Conservation (phyloP, 2,329 filamentous ascomycete species). For the Arthrinium puccinioides region DNA sequence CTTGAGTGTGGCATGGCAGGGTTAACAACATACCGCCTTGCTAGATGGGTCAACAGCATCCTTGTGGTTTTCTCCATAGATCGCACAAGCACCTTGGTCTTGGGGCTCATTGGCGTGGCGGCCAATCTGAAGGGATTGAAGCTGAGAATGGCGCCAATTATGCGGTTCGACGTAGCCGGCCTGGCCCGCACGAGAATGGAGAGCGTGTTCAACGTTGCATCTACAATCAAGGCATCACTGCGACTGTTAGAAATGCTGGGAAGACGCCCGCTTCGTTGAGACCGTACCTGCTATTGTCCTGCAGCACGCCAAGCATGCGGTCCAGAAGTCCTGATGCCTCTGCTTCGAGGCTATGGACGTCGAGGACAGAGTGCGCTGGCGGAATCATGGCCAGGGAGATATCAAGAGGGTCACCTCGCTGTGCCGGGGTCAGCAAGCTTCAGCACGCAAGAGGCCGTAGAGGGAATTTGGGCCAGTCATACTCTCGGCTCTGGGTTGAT, state of each 20-base stretch:
- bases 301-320: slow-evolving; percentile 74
- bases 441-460: neutral
- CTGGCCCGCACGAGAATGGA: slow-evolving; percentile 76
- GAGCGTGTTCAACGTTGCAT: slow-evolving; percentile 85
- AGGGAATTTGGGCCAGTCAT: slow-evolving; percentile 26
- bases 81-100: slow-evolving; percentile 72
- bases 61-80: slow-evolving; percentile 94
- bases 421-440: slow-evolving; percentile 4
- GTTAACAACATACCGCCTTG: slow-evolving; percentile 57
- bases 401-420: slow-evolving; percentile 51
- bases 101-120: slow-evolving; percentile 68
- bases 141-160: slow-evolving; percentile 75
- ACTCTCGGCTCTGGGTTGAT: slow-evolving; percentile 76
- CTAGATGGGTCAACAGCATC: slow-evolving; percentile 73
- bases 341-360: slow-evolving; percentile 77
- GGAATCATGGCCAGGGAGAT: slow-evolving; percentile 83
- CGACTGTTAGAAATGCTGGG: too few species aligned
- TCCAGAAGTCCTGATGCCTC: slow-evolving; percentile 89
- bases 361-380: slow-evolving; percentile 71
- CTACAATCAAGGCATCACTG: slow-evolving; percentile 82
- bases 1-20: too few species aligned
- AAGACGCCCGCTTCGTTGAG: too few species aligned
- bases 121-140: slow-evolving; percentile 88
- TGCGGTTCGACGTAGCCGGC: slow-evolving; percentile 74
- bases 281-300: slow-evolving; percentile 80